Evolutionary conservation across 1,284 basidiomycete species (phyloP), one percentile per base, ranked within the genome.

Genomic region (Boletus sp.): DNA sequence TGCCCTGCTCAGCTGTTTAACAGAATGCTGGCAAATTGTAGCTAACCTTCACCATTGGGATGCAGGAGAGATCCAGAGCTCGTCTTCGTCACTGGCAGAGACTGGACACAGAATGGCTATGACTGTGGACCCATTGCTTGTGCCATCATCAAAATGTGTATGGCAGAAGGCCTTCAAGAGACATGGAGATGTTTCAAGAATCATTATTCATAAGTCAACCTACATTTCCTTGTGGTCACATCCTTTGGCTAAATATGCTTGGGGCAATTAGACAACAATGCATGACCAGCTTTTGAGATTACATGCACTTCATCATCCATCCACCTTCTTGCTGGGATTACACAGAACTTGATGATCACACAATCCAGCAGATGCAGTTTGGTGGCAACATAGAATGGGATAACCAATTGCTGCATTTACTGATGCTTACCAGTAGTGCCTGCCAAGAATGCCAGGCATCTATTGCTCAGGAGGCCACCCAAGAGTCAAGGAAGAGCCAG

Each of bases 141-240:
- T 49, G 39, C 29, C 2, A 4, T 61, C 0, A 47, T 63, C 11
- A 20, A 27, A 8, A 39, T 2, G 7, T 62, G 51, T 22, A 54
- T 63, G 22, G n/a, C 56, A 2, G 11, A 48, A 5, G 45, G 60
- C 0, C 12, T 63, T 4, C 7, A 45, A 6, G 16, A 53, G 2
- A 58, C 46, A 20, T 61, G 48, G 55, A n/a, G 5, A 0, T 20
- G 1, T 2, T 63, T 31, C 8, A 8, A 31, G 29, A 31, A 31
- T 31, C 29, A 24, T 24, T 24, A 9, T 8, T 31, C 29, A 31
- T 2, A 31, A 8, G 1, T 42, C 13, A 0, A 2, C 37, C 3
- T 11, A 2, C n/a, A 0, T 35, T 61, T 11, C 37, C 55, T 5
- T 63, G 56, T 64, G 55, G 59, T 3, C 55, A 63, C 11, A 45